A percentile compares a stretch with the other conserved stretches of the same genome.
These are phyloP conservation scores for Kurtzmaniella cleridarum DNA, from an alignment of 805 yeast species.

Conservation along the genomic window DNA sequence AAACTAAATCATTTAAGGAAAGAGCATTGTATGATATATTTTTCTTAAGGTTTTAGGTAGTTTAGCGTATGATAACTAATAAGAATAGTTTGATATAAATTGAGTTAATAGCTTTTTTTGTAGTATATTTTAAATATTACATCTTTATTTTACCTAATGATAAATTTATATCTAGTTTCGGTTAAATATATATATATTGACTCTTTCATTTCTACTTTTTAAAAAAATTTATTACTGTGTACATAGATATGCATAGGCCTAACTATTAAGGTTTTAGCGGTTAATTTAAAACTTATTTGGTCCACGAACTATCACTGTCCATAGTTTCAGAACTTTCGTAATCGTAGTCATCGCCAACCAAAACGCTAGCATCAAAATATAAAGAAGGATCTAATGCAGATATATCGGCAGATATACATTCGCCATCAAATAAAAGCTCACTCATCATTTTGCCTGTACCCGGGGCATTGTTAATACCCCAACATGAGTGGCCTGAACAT, in stretches of 20 bases:
- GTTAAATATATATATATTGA: too few species aligned
- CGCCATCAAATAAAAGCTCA: conserved; percentile 81
- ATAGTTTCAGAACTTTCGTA: conserved; percentile 5
- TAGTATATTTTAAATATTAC: too few species aligned
- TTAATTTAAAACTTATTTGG: neutral
- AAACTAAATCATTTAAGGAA: conserved; percentile 47
- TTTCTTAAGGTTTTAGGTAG: too few species aligned
- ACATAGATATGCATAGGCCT: too few species aligned
- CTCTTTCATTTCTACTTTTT: too few species aligned
- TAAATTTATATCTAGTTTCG: too few species aligned
- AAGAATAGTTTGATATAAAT: neutral
- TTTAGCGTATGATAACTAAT: conserved; percentile 7
- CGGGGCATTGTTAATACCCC: conserved; percentile 98
- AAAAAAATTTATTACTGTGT: too few species aligned
- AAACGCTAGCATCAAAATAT: conserved; percentile 71
- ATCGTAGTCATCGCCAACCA: conserved; percentile 20
- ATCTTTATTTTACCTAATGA: too few species aligned
- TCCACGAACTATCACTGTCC: conserved; percentile 3
- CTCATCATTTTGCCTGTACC: conserved; percentile 93
- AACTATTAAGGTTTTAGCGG: conserved; percentile 2
- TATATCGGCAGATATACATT: conserved; percentile 69
- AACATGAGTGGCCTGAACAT: conserved; percentile 94
- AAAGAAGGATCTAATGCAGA: conserved; percentile 79
- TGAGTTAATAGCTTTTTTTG: conserved; percentile 11
- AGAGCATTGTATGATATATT: conserved; percentile 17